Conservation (phyloP, 352 stramenopile species). For the Globisporangium megalacanthum region DNA sequence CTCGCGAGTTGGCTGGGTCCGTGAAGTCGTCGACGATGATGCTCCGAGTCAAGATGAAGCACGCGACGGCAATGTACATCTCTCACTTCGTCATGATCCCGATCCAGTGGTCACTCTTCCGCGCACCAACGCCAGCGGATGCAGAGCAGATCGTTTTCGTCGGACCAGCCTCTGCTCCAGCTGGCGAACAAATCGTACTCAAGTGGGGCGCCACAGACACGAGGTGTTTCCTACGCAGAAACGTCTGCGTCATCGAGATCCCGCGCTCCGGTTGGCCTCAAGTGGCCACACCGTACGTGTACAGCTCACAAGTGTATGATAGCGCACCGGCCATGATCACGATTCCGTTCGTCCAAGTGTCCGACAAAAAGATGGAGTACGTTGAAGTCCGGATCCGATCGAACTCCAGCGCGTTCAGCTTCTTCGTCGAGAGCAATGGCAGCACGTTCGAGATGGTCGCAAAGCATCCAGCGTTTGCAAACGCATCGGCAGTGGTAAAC, state of each 20-base stretch:
- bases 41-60: constrained; percentile 10
- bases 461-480: neutral
- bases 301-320: constrained; percentile 22
- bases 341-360: constrained; percentile 17
- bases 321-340: constrained; percentile 13
- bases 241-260: constrained; percentile 14
- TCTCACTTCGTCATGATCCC: constrained; percentile 11
- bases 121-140: neutral
- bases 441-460: neutral
- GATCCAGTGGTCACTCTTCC: constrained; percentile 12
- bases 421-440: constrained; percentile 3
- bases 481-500: neutral
- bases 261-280: constrained; percentile 1
- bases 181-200: constrained; percentile 5
- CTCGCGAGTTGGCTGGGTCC: neutral
- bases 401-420: constrained; percentile 5
- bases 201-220: constrained; percentile 5
- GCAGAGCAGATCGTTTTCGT: neutral
- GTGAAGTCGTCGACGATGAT: neutral
- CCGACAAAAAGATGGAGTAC: constrained; percentile 1
- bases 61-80: neutral
- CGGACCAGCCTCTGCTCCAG: constrained; percentile 4
- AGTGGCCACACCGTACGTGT: constrained; percentile 15
- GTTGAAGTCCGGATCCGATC: constrained; percentile 9
- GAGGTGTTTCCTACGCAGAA: constrained; percentile 13